Percentiles rank a stretch among this genome's conserved stretches.
Evolutionary conservation across 192 early-diverging fungal species (phyloP).

Genomic region (Backusella sp.): DNA sequence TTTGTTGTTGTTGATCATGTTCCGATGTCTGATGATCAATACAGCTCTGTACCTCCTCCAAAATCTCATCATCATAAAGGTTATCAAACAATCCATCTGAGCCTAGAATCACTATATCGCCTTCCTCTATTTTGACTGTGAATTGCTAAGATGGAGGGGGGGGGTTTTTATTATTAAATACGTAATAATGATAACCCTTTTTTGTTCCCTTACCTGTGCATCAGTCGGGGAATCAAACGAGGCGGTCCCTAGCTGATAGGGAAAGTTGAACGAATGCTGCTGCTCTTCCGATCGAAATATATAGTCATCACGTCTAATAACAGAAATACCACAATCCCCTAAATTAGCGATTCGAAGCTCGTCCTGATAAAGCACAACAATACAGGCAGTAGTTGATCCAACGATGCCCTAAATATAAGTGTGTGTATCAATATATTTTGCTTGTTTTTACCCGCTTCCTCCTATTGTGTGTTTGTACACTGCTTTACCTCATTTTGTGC

Average conservation of each 20-base stretch:
- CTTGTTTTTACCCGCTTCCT: background rate
- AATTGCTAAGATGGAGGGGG: constrained; percentile 41
- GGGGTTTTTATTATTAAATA: background rate
- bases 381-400: constrained; percentile 89
- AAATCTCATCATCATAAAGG: constrained; percentile 95
- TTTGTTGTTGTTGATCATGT: constrained; percentile 21
- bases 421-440: background rate
- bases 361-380: constrained; percentile 86
- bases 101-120: constrained; percentile 91
- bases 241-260: constrained; percentile 92
- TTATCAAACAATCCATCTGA: constrained; percentile 98
- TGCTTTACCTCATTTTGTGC: constrained; percentile 51
- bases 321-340: constrained; percentile 90
- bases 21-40: constrained; percentile 27
- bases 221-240: constrained; percentile 78
- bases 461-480: background rate
- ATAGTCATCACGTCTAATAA: constrained; percentile 84
- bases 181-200: background rate
- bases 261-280: constrained; percentile 99
- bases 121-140: constrained; percentile 81
- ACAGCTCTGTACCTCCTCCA: constrained; percentile 74
- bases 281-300: constrained; percentile 96
- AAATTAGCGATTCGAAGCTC: constrained; percentile 93
- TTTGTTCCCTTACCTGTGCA: constrained; percentile 53
- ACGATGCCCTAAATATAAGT: constrained; percentile 54